These are phyloP conservation scores for Cupressus sempervirens DNA, from an alignment of 75 land plant genomes.

Conservation along the genomic window DNA sequence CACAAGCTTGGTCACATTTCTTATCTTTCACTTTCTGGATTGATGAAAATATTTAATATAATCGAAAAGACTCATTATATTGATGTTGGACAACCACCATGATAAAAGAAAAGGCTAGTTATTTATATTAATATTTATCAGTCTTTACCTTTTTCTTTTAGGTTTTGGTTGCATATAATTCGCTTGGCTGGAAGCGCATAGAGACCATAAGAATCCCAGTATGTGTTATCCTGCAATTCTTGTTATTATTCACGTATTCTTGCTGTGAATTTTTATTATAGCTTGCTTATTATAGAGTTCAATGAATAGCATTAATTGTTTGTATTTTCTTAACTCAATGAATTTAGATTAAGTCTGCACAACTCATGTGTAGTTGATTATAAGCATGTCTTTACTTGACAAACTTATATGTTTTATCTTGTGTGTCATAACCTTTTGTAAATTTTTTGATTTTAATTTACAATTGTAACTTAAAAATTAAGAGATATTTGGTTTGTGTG, in stretches of 20 bases:
- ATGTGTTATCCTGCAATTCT: slow-evolving; percentile 19
- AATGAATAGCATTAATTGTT: neutral
- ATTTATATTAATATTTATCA: too few species aligned
- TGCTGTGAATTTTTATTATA: neutral
- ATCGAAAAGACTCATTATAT: neutral
- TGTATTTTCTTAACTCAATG: neutral
- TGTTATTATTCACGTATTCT: neutral
- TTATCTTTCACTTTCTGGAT: neutral
- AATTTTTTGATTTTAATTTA: too few species aligned
- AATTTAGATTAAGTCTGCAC: neutral
- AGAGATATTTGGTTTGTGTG: too few species aligned
- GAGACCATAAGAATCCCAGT: slow-evolving; percentile 61
- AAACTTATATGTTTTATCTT: too few species aligned
- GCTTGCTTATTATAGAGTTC: neutral
- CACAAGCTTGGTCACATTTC: slow-evolving; percentile 47
- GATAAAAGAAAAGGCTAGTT: neutral
- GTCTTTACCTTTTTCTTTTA: slow-evolving; percentile 12
- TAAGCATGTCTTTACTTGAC: neutral
- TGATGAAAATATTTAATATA: neutral
- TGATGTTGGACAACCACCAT: neutral
- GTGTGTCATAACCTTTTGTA: too few species aligned
- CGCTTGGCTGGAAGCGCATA: slow-evolving; percentile 64
- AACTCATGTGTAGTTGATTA: neutral
- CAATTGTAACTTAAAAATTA: too few species aligned
- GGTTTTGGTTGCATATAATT: slow-evolving; percentile 53